Evolutionary conservation across 176 grass and related monocot genomes (phyloP).

Genomic region (Alopecurus myosuroides): DNA sequence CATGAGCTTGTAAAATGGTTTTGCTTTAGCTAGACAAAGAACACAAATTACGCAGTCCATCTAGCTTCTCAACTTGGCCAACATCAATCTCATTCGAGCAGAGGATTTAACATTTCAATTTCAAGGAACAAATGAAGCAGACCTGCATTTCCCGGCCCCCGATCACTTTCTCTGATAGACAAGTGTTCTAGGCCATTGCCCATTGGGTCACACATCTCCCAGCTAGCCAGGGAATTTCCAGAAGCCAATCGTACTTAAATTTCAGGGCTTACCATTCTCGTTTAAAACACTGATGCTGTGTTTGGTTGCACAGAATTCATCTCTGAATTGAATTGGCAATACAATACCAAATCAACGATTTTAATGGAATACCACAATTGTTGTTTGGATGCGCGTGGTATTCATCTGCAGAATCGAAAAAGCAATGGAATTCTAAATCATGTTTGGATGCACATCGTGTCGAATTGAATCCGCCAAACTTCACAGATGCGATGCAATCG

Average conservation of each 20-base stretch:
- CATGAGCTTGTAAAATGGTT: not conserved
- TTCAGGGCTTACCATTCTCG: too few species aligned
- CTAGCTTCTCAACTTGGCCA: slow-evolving; percentile 13
- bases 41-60: not conserved
- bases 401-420: too few species aligned
- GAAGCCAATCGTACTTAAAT: not conserved
- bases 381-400: too few species aligned
- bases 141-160: not conserved
- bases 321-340: too few species aligned
- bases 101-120: not conserved
- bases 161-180: slow-evolving; percentile 7
- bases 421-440: too few species aligned
- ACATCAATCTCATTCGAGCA: slow-evolving; percentile 2
- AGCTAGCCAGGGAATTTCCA: not conserved
- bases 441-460: too few species aligned
- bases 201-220: not conserved
- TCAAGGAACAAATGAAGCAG: too few species aligned
- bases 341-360: too few species aligned
- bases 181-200: not conserved
- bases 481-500: too few species aligned
- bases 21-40: not conserved
- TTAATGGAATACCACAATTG: too few species aligned
- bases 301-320: too few species aligned
- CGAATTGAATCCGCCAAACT: too few species aligned
- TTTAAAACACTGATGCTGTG: not conserved